Evolutionary conservation across 352 stramenopile genomes (phyloP), one percentile per base, ranked within the genome.

Genomic region (Globisporangium canariense): DNA sequence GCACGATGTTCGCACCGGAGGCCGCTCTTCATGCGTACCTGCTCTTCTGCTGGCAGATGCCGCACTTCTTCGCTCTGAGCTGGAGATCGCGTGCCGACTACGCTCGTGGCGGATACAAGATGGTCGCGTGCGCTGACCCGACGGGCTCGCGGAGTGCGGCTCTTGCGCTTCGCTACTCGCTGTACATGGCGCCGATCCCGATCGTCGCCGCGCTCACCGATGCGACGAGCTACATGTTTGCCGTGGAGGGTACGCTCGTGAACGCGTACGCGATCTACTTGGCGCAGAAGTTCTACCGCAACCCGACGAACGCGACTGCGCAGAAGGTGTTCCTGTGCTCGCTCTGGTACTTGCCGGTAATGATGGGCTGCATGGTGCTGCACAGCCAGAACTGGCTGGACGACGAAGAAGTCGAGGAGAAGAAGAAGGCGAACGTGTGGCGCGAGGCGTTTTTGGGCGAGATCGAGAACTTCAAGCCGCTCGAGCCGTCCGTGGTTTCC

Each of bases 21-120:
- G 81, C 86, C 18, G 75, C 78, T 25, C 71, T 96, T 41, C 81
- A 90, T 25, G 86, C 83, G 59, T 91, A 90, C 18, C 83, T 97
- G 36, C 83, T 99, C 32, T 99, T 98, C 68, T 83, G 98, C 43
- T 99, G 98, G 98, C 98, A 99, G 83, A 99, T 99, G 79, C 97
- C 97, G 54, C 98, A 99, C 81, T 99, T 99, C 77, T 99, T 99
- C 75, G 96, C 98, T 14, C 77, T 99, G 22, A 97, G 90, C 68
- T 99, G 96, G 91, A 96, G 98, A 65, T 94, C 98, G 63, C 86
- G 96, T 32, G 91, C 93, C 40, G 94, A 98, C 67, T 98, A 98
- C 70, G 69, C 67, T 4, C 78, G 87, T 38, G 95, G 95, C 18
- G 93, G 93, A 16, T 98, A 98, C 77, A 83, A 98, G 80, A 99